Evolutionary conservation across 495 filamentous ascomycete genomes (phyloP).

Genomic region (Lichenothelia convexa): DNA sequence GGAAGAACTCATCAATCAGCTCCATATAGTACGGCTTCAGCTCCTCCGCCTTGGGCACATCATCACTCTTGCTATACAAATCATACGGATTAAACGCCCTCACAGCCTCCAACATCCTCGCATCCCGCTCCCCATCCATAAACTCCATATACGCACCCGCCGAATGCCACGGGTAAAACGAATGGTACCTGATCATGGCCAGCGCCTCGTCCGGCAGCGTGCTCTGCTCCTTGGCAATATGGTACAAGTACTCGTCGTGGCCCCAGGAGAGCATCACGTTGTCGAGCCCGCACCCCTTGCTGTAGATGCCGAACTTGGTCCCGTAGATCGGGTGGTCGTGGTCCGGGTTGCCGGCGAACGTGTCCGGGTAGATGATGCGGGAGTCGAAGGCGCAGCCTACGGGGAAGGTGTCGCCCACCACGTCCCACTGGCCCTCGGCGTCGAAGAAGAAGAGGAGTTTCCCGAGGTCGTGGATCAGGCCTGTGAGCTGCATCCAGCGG

Average conservation of each 20-base stretch:
- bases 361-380: slow-evolving; percentile 58
- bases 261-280: slow-evolving; percentile 83
- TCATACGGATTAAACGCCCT: slow-evolving; percentile 83
- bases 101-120: slow-evolving; percentile 60
- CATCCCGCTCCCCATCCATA: slow-evolving; percentile 70
- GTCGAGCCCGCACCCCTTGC: slow-evolving; percentile 54
- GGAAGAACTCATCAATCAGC: slow-evolving; percentile 67
- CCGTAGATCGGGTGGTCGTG: slow-evolving; percentile 43
- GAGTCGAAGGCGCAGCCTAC: slow-evolving; percentile 71
- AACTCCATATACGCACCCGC: slow-evolving; percentile 56
- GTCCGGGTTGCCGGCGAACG: slow-evolving; percentile 58
- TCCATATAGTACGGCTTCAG: slow-evolving; percentile 69
- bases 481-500: slow-evolving; percentile 78
- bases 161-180: slow-evolving; percentile 79
- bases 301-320: slow-evolving; percentile 61
- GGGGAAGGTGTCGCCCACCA: slow-evolving; percentile 81
- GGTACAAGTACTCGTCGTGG: slow-evolving; percentile 82
- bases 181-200: slow-evolving; percentile 81
- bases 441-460: slow-evolving; percentile 76
- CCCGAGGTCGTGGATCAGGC: slow-evolving; percentile 78
- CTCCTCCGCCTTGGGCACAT: slow-evolving; percentile 51
- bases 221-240: slow-evolving; percentile 61
- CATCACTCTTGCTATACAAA: slow-evolving; percentile 81
- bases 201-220: slow-evolving; percentile 61
- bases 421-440: slow-evolving; percentile 75